phyloP scores from a whole-genome alignment of 768 basidiomycete genomes.

The Serendipita sp. region DNA sequence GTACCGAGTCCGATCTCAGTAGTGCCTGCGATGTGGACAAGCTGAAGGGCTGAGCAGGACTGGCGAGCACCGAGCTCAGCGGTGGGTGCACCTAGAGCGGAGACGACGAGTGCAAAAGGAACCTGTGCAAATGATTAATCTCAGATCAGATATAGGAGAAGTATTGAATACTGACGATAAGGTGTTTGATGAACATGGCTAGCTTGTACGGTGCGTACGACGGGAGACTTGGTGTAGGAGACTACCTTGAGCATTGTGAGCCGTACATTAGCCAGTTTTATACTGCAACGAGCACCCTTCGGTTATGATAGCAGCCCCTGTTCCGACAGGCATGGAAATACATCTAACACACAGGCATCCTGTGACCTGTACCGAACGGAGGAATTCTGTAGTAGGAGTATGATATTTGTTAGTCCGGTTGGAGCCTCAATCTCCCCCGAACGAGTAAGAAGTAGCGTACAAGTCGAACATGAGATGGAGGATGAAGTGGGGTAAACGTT shows the following conservation, averaged over 20 bases:
- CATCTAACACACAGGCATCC: no score
- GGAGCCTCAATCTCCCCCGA: neutral
- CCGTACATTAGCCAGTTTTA: neutral
- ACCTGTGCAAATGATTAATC: neutral
- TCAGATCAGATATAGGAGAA: neutral
- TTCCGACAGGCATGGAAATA: neutral
- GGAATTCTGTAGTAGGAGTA: neutral
- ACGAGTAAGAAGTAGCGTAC: neutral
- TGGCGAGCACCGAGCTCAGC: neutral
- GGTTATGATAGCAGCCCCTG: neutral
- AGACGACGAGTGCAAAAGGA: neutral
- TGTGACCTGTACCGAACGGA: no score
- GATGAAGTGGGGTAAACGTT: neutral
- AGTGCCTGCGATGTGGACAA: neutral
- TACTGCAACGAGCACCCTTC: neutral
- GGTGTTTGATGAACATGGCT: neutral
- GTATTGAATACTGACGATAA: neutral
- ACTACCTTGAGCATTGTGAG: neutral
- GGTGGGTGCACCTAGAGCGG: neutral
- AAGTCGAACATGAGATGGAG: neutral
- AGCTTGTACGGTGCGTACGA: neutral
- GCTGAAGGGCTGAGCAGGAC: neutral
- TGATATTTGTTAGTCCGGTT: neutral
- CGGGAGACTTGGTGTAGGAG: neutral
- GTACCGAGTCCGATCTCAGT: neutral